Percentiles rank a stretch among this genome's conserved stretches.
phyloP scores from a whole-genome alignment of 2,329 filamentous ascomycete genomes.

The Aspergillus floridensis region DNA sequence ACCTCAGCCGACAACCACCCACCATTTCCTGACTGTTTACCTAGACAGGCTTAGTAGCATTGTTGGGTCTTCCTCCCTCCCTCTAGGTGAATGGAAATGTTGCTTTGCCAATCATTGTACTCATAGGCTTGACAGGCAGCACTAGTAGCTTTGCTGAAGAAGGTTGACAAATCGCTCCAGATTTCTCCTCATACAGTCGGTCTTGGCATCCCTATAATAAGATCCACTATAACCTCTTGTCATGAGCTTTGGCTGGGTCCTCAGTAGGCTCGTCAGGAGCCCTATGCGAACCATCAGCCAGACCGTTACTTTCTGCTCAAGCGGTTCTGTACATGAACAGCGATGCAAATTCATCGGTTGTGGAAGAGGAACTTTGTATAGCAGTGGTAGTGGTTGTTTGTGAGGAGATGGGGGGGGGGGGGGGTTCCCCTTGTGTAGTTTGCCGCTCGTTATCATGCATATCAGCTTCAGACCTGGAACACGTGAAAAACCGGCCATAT shows the following conservation, averaged over 20 bases:
- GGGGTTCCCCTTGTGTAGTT: not conserved
- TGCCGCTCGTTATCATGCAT: not conserved
- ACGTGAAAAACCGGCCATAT: constrained; percentile 7
- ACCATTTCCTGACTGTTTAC: not conserved
- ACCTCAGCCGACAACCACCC: not conserved
- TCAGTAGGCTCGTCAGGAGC: not conserved
- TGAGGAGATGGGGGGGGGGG: not conserved
- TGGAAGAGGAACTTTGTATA: not conserved
- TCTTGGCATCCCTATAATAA: not conserved
- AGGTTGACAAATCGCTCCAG: constrained; percentile 4
- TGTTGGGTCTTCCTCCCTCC: not conserved
- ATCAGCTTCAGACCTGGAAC: not conserved
- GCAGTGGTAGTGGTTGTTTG: not conserved
- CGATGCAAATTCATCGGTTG: not conserved
- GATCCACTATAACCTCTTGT: not conserved
- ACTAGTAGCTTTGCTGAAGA: not conserved
- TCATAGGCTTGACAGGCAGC: not conserved
- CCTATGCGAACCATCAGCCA: not conserved
- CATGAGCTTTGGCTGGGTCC: not conserved
- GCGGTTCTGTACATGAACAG: not conserved
- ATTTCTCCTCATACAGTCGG: not conserved
- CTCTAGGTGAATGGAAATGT: not conserved
- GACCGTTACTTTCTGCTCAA: no score
- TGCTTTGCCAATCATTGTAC: not conserved
- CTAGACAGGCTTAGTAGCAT: not conserved